Percentiles rank a stretch among this genome's conserved stretches.
These are phyloP conservation scores for Linnemannia exigua DNA, from an alignment of 192 early-diverging fungal genomes.

Conservation along the genomic window DNA sequence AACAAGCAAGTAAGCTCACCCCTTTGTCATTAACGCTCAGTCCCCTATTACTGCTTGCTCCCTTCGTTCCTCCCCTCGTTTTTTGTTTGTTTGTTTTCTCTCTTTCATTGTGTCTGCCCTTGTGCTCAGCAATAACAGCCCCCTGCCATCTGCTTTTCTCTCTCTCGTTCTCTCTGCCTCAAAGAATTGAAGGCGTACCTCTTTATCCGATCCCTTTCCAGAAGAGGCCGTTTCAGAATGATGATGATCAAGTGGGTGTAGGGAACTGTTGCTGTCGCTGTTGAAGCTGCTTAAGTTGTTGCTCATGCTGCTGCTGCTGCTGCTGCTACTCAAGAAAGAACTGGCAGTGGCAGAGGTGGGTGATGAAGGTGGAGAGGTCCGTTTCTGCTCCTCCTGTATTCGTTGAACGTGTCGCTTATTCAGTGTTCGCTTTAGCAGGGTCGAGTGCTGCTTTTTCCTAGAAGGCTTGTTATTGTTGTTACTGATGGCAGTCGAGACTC, in stretches of 20 bases:
- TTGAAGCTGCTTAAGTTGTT: not conserved
- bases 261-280: not conserved
- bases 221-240: not conserved
- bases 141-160: not conserved
- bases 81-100: not conserved
- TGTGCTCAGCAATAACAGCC: not conserved
- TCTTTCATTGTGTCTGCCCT: not conserved
- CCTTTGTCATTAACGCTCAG: not conserved
- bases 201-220: constrained; percentile 14
- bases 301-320: constrained; percentile 8
- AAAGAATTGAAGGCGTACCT: not conserved
- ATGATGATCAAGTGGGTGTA: not conserved
- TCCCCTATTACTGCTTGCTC: not conserved
- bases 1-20: not conserved
- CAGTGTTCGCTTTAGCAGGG: not conserved
- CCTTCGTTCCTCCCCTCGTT: not conserved
- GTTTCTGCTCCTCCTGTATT: constrained; percentile 3
- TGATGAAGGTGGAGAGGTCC: not conserved
- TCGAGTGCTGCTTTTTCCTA: not conserved
- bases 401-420: constrained; percentile 13
- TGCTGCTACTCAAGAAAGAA: not conserved
- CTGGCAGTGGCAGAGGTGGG: not conserved
- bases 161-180: not conserved
- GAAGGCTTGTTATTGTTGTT: not conserved
- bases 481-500: not conserved